phyloP scores from a whole-genome alignment of 441 rosid species.

The Eruca vesicaria region DNA sequence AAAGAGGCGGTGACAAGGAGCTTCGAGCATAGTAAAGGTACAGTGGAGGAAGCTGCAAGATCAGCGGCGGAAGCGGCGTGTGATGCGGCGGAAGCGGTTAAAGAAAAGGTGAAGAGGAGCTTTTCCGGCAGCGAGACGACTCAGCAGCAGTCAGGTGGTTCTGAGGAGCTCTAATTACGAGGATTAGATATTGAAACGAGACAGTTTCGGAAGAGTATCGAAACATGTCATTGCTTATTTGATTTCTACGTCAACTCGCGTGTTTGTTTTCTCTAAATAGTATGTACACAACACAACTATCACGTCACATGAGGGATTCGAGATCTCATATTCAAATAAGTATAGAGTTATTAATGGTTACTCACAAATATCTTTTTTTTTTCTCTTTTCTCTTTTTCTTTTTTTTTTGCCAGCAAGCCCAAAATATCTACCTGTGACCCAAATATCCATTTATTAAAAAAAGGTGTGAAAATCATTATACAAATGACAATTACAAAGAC shows the following conservation, averaged over 20 bases:
- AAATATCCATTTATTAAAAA: background rate
- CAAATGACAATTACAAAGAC: background rate
- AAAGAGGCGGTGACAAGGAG: slow-evolving; percentile 34
- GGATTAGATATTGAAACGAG: too few species aligned
- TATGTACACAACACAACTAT: background rate
- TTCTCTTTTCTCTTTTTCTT: background rate
- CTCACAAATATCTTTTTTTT: background rate
- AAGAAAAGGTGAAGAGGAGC: slow-evolving; percentile 23
- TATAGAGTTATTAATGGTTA: too few species aligned
- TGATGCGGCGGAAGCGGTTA: slow-evolving; percentile 17
- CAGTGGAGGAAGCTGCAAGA: slow-evolving; percentile 36
- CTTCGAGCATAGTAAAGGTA: slow-evolving; percentile 29
- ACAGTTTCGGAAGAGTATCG: slow-evolving; percentile 1
- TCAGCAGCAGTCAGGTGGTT: background rate
- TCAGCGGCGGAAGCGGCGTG: slow-evolving; percentile 29
- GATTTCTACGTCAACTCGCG: background rate
- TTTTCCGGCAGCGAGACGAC: background rate
- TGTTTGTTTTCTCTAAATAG: background rate
- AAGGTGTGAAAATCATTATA: background rate
- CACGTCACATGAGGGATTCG: background rate
- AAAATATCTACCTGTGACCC: background rate
- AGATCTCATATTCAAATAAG: background rate
- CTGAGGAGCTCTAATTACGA: slow-evolving; percentile 18
- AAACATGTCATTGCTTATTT: background rate
- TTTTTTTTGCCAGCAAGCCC: background rate